Evolutionary conservation across 805 yeast species (phyloP).

Genomic region (Hanseniaspora lindneri): DNA sequence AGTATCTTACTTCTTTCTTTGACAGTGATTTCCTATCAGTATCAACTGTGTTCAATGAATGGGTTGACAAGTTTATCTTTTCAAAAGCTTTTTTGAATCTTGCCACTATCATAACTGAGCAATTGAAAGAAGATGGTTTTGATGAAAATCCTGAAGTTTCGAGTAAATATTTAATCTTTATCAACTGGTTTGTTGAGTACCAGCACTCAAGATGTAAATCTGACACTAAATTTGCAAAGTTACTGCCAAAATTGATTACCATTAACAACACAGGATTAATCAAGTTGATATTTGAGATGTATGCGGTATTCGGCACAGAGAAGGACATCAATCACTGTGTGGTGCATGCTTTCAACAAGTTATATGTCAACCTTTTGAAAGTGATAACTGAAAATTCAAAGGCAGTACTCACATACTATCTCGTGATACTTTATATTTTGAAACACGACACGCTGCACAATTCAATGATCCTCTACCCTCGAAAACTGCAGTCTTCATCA

Average conservation of each 20-base stretch:
- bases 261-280: neutral
- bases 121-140: slow-evolving; percentile 1
- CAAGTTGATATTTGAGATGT: neutral
- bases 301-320: neutral
- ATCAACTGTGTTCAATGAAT: slow-evolving; percentile 23
- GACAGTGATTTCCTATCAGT: slow-evolving; percentile 18
- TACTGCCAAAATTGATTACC: neutral
- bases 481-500: slow-evolving; percentile 2
- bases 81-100: slow-evolving; percentile 7
- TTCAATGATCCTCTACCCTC: neutral
- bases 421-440: neutral
- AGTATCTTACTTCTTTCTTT: slow-evolving; percentile 22
- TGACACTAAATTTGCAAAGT: slow-evolving; percentile 14
- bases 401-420: neutral
- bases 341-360: slow-evolving; percentile 9
- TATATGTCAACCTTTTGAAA: neutral
- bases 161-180: slow-evolving; percentile 43
- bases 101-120: neutral
- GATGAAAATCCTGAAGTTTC: neutral
- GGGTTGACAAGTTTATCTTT: slow-evolving; percentile 16
- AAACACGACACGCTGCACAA: neutral
- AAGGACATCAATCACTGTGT: slow-evolving; percentile 2
- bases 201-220: slow-evolving; percentile 36
- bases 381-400: neutral
- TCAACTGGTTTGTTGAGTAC: slow-evolving; percentile 66